Evolutionary conservation across 495 filamentous ascomycete genomes (phyloP), one percentile per base, ranked within the genome.

Genomic region (Evansstolkia leycettana): DNA sequence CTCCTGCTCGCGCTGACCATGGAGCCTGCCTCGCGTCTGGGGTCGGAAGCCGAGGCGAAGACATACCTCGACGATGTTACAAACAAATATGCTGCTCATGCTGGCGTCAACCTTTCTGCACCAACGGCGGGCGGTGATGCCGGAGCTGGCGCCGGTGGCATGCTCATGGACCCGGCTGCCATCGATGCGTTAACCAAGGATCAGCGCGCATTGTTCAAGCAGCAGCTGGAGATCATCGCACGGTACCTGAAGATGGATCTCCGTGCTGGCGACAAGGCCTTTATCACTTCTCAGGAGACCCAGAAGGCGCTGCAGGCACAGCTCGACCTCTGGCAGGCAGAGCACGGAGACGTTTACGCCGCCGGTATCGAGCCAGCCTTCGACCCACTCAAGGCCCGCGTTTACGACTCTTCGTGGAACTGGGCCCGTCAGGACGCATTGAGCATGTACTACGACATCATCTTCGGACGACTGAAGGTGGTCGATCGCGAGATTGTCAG

Each of bases 81-180:
- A 4, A 83, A 92, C 41, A 92, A 94, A 53, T 99, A 99, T 55
- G 89, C 92, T 25, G 60, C 78, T 14, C 76, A 65, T 43, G 82
- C 82, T 18, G 90, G 90, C 25, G 80, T 99, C 55, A 92, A 65
- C 49, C 67, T 99, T 27, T 82, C 87, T 6, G 70, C 82, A 6
- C 80, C 82, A 2, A 58, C 75, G 7, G 72, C 85, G 29, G 85
- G 76, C 34, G 84, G 82, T 31, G 83, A 83, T 47, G 75, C 66
- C 28, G 86, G 77, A 33, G 75, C 60, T 37, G 78, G 73, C 25
- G 75, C 67, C 26, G 80, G 75, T 36, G 72, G 67, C 38, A 96
- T 99, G 90, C 89, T 95, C 79, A 95, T 99, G 92, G 90, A 96
- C 42, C 92, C 92, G 2, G 90, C 90, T 14, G 90, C 90, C 20